Percentiles rank a stretch among this genome's conserved stretches.
phyloP scores from a whole-genome alignment of 2,329 filamentous ascomycete species.

The Sporothrix globosa region DNA sequence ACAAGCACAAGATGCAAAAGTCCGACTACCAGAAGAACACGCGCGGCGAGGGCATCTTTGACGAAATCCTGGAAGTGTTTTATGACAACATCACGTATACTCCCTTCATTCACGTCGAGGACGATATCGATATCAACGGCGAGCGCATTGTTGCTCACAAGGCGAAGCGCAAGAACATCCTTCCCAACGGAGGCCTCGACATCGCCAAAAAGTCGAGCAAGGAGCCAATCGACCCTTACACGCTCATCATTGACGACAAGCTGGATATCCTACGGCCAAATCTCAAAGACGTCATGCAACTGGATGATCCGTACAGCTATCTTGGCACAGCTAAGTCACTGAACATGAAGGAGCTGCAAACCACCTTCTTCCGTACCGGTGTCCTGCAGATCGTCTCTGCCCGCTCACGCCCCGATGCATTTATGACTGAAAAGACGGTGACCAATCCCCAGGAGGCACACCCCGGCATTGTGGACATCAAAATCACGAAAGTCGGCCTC shows the following conservation, averaged over 20 bases:
- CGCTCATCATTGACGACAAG: conserved; percentile 87
- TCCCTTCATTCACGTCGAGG: conserved; percentile 96
- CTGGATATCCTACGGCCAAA: conserved; percentile 81
- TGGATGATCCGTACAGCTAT: conserved; percentile 92
- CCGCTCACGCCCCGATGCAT: conserved; percentile 89
- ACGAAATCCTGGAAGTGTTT: conserved; percentile 91
- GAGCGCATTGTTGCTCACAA: conserved; percentile 73
- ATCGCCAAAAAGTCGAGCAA: conserved; percentile 66
- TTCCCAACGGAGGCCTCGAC: conserved; percentile 67
- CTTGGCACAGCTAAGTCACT: conserved; percentile 74
- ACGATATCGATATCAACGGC: conserved; percentile 79
- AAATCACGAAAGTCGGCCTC: conserved; percentile 92
- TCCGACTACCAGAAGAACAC: conserved; percentile 94
- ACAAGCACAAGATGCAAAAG: conserved; percentile 99
- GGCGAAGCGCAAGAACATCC: conserved; percentile 69
- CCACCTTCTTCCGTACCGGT: conserved; percentile 87
- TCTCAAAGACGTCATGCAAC: conserved; percentile 85
- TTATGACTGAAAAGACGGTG: conserved; percentile 84
- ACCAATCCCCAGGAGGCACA: conserved; percentile 85
- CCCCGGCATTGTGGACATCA: conserved; percentile 93
- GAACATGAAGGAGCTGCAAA: conserved; percentile 80
- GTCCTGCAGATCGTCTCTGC: conserved; percentile 94
- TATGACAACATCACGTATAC: conserved; percentile 99
- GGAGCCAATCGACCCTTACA: conserved; percentile 94
- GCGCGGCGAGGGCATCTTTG: conserved; percentile 85